Conservation (phyloP, 1,284 basidiomycete species). For the Crucibulum cyathiforme region DNA sequence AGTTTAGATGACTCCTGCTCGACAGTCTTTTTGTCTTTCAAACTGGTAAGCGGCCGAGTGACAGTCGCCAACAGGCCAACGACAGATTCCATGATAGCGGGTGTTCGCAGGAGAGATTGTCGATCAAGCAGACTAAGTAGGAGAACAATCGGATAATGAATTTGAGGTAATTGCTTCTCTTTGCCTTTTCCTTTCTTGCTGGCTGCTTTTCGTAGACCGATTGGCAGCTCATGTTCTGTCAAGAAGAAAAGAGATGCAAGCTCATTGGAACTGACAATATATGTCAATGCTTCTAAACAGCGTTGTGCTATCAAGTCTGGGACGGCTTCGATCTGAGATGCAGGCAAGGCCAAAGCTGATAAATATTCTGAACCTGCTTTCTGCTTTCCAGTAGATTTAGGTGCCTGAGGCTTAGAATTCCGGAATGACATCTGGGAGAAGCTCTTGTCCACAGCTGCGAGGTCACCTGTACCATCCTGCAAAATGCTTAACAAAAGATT, state of each 20-base stretch:
- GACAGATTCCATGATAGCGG: constrained; percentile 90
- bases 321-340: constrained; percentile 81
- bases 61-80: constrained; percentile 86
- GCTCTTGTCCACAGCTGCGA: constrained; percentile 91
- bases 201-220: constrained; percentile 69
- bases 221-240: constrained; percentile 88
- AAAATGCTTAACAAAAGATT: constrained; percentile 91
- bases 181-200: constrained; percentile 93
- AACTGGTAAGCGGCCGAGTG: constrained; percentile 77
- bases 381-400: constrained; percentile 76
- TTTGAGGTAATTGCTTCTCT: constrained; percentile 81
- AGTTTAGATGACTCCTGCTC: constrained; percentile 15
- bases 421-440: constrained; percentile 92
- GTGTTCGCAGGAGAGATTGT: constrained; percentile 82
- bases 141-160: constrained; percentile 89
- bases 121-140: constrained; percentile 87
- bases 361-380: constrained; percentile 62
- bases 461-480: constrained; percentile 94
- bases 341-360: constrained; percentile 57
- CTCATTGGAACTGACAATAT: constrained; percentile 86
- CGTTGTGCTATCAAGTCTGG: constrained; percentile 93
- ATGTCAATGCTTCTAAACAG: constrained; percentile 87
- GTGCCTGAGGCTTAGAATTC: constrained; percentile 67
- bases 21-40: constrained; percentile 58
- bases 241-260: constrained; percentile 90